Percentiles rank a stretch among this genome's conserved stretches.
phyloP scores from a whole-genome alignment of 768 basidiomycete genomes.

The Lactarius hengduanensis region DNA sequence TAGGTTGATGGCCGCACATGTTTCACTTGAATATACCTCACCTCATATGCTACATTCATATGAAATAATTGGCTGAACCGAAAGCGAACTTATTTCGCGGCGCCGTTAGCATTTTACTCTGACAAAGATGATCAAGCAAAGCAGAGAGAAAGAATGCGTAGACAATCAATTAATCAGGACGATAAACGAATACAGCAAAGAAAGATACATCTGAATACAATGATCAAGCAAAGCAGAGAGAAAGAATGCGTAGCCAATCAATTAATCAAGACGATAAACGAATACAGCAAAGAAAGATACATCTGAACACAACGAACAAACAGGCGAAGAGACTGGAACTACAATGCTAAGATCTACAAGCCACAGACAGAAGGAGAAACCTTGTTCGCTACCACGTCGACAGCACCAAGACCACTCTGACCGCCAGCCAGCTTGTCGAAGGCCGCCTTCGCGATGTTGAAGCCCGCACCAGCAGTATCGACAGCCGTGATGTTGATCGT shows the following conservation, averaged over 20 bases:
- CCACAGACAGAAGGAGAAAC: conserved; percentile 33
- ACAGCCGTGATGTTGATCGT: conserved; percentile 52
- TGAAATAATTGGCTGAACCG: too few species aligned
- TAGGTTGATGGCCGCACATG: conserved; percentile 4
- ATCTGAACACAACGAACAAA: not conserved
- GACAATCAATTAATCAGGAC: not conserved
- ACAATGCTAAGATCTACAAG: conserved; percentile 5
- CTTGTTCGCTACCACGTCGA: conserved; percentile 34
- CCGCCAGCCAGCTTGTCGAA: conserved; percentile 35
- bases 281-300: too few species aligned
- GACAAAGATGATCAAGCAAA: not conserved
- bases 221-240: not conserved
- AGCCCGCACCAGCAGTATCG: conserved; percentile 45
- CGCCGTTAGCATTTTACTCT: not conserved
- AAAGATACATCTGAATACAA: not conserved
- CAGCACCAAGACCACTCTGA: conserved; percentile 29
- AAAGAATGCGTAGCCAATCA: not conserved
- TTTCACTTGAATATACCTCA: not conserved
- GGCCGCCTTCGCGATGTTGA: conserved; percentile 39
- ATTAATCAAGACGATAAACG: not conserved
- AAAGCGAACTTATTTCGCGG: not conserved
- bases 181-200: not conserved
- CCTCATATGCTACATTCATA: not conserved
- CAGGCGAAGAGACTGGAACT: too few species aligned
- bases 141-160: not conserved